Base-by-base conservation (phyloP, 2,329 filamentous ascomycete species). In the Pseudogymnoascus sp. region DNA sequence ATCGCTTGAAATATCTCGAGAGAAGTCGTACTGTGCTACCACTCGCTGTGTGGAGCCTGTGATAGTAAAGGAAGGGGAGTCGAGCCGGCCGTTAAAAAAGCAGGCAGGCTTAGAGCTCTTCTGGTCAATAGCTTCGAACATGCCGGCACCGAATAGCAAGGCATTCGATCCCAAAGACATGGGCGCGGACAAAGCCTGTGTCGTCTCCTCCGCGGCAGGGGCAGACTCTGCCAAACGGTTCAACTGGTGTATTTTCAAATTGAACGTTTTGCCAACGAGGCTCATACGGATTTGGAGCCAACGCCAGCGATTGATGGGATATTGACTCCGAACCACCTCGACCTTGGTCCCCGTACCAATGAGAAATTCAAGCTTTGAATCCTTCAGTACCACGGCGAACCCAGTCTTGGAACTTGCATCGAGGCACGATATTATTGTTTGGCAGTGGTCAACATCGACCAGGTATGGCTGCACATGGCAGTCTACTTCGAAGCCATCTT, bases 11-110 rank as follows among this genome's bases (percentile, higher is more conserved):
- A 71, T 68, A 15, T 60, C 65, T 9, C 64, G 25, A 15, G 69
- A 68, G 58, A 70, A 70, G 55, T 70, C 67, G 62, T 63, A 68
- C 44, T 27, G 59, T 5, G 66, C 66, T 27, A 66, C 21, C 13
- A 61, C 27, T 27, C 58, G 31, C 31, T 29, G 25, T 3, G 61
- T 55, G 1, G 60, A 21, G 8, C 64, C 66, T 41, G 31, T 31
- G 8, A 58, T 31, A 4, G 36, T 66, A 42, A 69, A 61, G 17
- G 61, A 62, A 12, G 66, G 66, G 13, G 62, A 63, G 63, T 69
- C 67, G 7, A 69, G 27, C 12, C 66, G 59, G 27, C 67, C 67
- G 62, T 69, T 69, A 48, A 64, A 67, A 59, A 62, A 64, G 36
- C 58, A 55, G n/a, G 44, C 36, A 6, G 63, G 63, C 9, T 27